Base-by-base conservation (phyloP, 345 rosid species). In the Cardamine chenopodiifolia region DNA sequence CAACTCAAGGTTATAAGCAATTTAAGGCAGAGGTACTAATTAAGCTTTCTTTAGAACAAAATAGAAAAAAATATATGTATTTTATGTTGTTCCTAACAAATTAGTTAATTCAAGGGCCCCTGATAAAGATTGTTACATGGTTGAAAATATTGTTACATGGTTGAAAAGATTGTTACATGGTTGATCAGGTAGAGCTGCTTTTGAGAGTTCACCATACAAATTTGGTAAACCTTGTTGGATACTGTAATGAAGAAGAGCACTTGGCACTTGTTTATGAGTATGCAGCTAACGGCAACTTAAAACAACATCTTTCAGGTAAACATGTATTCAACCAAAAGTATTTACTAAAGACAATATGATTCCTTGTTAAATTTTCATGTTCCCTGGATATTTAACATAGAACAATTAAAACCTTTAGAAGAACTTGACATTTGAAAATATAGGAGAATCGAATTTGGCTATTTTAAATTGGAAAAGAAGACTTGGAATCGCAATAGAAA, bases 181-280 rank as follows among this genome's bases (percentile, higher is more conserved):
- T 32, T 71, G 13, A n/a, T 9, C 45, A 83, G 84, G 79, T 72
- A 0, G 74, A 78, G 10, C 63, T 81, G 14, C 81, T 83, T 65
- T 15, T 73, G 44, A 79, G 81, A 15, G 82, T 83, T 32, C 84
- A 78, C 64, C 86, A 83, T 1, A 37, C 48, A 57, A 81, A 81
- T 44, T 62, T 78, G 48, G 78, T 80, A n/a, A 44, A 5, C 3
- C 81, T 81, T 8, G 63, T 83, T 40, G 86, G 84, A 8, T 83
- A 54, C 15, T 83, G 83, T 50, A 6, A 68, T 1, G 83, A 83
- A 60, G 84, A 45, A 8, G 20, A 28, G 1, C 14, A 76, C 29
- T 10, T 56, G 56, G 83, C 61, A 25, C 79, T 83, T 5, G 57
- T 83, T 7, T 81, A 83, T 5, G 87, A 84, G 69, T 84, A 32